Evolutionary conservation across 768 basidiomycete species (phyloP), one percentile per base, ranked within the genome.

Genomic region (Agaricus blazei): DNA sequence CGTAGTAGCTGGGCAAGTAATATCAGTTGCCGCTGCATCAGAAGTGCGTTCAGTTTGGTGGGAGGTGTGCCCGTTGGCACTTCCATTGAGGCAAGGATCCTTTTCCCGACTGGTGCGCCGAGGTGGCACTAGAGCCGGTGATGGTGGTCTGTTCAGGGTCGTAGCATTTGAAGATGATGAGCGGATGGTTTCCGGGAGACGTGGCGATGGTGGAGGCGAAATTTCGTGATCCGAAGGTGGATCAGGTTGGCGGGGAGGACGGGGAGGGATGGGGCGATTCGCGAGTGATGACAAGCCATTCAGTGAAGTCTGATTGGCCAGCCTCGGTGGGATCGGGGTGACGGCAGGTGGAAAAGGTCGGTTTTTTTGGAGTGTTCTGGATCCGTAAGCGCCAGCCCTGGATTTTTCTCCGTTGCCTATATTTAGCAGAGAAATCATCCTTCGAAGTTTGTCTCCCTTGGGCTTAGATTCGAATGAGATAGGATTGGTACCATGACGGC

Each of bases 371-470:
- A 65, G 61, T 42, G 60, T 62, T 51, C 58, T 63, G 2, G 60
- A 38, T 24, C 59, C 53, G 23, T 66, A 56, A 31, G 47, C 4
- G 3, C 28, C 46, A 14, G 38, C 56, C 59, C 65, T 66, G 62
- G 66, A 43, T 60, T 73, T 75, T 28, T 78, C 78, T 28, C 64
- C 67, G 51, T 65, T 70, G 27, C 78, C 77, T 59, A 82, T 72
- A 37, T 81, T 85, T 27, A 93, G 73, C 62, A 83, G 86, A 19
- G 90, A 91, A 62, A 94, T 88, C 84, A 94, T 91, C 59, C 84
- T 81, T 68, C 87, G 86, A 57, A 93, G 71, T 26, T 89, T 79
- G 47, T 82, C 82, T 52, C 71, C 70, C 68, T 83, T 83, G 26
- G 76, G 73, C 55, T 80, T 79, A 52, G 72, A 74, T 26, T 78